These are phyloP conservation scores for Lachnellula cervina DNA, from an alignment of 2,329 filamentous ascomycete genomes.

Conservation along the genomic window DNA sequence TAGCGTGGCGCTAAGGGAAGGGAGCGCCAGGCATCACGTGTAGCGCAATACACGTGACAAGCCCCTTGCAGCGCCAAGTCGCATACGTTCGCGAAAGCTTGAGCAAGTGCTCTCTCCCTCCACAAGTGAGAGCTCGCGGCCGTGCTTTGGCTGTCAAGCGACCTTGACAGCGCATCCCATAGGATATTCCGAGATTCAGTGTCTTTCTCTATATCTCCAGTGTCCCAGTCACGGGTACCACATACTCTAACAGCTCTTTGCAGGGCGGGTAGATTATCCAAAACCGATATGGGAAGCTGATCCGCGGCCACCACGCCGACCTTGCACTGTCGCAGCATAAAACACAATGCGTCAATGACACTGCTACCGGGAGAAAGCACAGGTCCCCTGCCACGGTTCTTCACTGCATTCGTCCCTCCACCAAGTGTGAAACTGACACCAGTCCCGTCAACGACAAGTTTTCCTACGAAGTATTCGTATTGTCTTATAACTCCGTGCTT, in stretches of 20 bases:
- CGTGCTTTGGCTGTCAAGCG: too few species aligned
- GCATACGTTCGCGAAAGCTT: too few species aligned
- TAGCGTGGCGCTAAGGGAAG: too few species aligned
- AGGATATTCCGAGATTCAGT: too few species aligned
- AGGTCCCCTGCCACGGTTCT: background rate
- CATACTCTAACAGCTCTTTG: background rate
- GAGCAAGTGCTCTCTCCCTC: too few species aligned
- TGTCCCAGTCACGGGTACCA: background rate
- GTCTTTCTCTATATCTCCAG: conserved; percentile 17
- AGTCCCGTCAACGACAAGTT: background rate
- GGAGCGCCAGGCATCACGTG: too few species aligned
- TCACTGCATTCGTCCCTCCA: background rate
- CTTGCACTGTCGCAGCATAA: background rate
- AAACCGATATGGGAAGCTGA: background rate
- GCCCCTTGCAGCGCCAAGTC: too few species aligned
- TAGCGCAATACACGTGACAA: too few species aligned
- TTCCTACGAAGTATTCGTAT: too few species aligned
- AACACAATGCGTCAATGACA: background rate
- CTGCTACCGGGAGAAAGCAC: background rate
- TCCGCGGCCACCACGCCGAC: background rate
- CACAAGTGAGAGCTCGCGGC: too few species aligned
- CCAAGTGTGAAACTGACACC: background rate
- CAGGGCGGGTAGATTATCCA: background rate
- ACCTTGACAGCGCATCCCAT: too few species aligned
- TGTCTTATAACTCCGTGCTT: too few species aligned